Evolutionary conservation across 768 basidiomycete species (phyloP).

Genomic region (Imleria badia): DNA sequence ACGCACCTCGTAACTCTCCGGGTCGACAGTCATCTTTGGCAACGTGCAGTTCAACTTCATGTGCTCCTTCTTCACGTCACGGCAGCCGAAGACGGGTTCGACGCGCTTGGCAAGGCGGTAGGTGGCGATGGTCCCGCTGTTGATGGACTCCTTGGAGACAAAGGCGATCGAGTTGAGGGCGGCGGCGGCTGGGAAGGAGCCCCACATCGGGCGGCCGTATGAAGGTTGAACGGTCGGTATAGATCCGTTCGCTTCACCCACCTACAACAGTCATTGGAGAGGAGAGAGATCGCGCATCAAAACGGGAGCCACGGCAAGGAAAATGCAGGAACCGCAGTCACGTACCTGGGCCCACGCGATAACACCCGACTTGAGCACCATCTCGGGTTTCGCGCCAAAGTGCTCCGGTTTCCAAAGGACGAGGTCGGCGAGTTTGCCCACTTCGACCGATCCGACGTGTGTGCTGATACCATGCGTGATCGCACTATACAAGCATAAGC

Average conservation of each 20-base stretch:
- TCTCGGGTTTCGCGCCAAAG: constrained; percentile 90
- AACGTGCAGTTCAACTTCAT: constrained; percentile 91
- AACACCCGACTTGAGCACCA: constrained; percentile 93
- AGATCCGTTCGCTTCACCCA: constrained; percentile 96
- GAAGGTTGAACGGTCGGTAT: constrained; percentile 95
- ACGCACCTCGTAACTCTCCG: constrained; percentile 84
- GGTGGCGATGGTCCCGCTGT: constrained; percentile 52
- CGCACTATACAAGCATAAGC: constrained; percentile 56
- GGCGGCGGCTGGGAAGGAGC: constrained; percentile 70
- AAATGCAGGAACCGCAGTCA: too few species aligned
- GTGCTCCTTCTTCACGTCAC: constrained; percentile 75
- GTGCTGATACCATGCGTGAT: constrained; percentile 92
- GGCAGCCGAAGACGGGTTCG: constrained; percentile 75
- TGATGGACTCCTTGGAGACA: constrained; percentile 74
- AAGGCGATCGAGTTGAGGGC: constrained; percentile 85
- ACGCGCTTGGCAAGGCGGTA: constrained; percentile 73
- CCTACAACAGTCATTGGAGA: constrained; percentile 42
- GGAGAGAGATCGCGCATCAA: too few species aligned
- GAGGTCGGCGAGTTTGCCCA: constrained; percentile 86
- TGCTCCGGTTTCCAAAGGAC: constrained; percentile 94
- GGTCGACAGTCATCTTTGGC: constrained; percentile 87
- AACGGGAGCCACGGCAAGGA: too few species aligned
- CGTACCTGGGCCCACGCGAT: constrained; percentile 87
- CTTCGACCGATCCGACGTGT: constrained; percentile 77
- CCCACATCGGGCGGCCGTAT: constrained; percentile 93